Percentiles rank a stretch among this genome's conserved stretches.
Evolutionary conservation across 768 basidiomycete species (phyloP).

Genomic region (Holtermannia corniformis): DNA sequence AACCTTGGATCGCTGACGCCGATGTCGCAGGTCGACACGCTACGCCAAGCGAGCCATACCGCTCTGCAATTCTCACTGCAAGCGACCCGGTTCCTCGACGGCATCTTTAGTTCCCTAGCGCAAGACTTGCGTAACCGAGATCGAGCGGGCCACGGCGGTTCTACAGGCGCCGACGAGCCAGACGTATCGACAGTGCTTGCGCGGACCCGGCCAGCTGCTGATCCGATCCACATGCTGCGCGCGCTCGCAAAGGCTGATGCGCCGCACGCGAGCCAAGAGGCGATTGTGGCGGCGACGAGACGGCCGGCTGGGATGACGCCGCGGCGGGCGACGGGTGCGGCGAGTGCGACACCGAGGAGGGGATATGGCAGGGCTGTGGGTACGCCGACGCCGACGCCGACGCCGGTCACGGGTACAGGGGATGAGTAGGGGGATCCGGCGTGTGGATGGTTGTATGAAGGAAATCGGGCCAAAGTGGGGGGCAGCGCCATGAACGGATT

Average conservation of each 20-base stretch:
- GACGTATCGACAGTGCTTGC: conserved; percentile 3
- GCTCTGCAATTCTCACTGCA: conserved; percentile 35
- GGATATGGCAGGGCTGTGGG: not conserved
- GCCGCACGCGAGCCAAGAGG: conserved; percentile 14
- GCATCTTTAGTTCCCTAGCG: conserved; percentile 35
- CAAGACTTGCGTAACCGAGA: conserved; percentile 33
- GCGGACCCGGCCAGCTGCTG: not conserved
- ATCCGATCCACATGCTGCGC: conserved; percentile 32
- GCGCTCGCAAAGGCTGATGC: conserved; percentile 31
- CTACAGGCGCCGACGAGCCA: not conserved
- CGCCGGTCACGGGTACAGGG: too few species aligned
- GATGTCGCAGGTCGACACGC: conserved; percentile 29
- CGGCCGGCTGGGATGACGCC: not conserved
- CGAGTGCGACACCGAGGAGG: not conserved
- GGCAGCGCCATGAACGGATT: too few species aligned
- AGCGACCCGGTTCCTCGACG: conserved; percentile 37
- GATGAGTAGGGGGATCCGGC: too few species aligned
- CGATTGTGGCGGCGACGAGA: conserved; percentile 18
- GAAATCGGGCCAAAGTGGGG: too few species aligned
- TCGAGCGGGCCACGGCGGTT: conserved; percentile 3
- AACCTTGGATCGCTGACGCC: not conserved
- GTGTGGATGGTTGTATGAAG: too few species aligned
- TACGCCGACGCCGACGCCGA: too few species aligned
- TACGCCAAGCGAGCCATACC: conserved; percentile 27
- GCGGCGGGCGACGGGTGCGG: not conserved